A percentile compares a stretch with the other conserved stretches of the same genome.
phyloP scores from a whole-genome alignment of 192 early-diverging fungal genomes.

The Coemansia sp. region DNA sequence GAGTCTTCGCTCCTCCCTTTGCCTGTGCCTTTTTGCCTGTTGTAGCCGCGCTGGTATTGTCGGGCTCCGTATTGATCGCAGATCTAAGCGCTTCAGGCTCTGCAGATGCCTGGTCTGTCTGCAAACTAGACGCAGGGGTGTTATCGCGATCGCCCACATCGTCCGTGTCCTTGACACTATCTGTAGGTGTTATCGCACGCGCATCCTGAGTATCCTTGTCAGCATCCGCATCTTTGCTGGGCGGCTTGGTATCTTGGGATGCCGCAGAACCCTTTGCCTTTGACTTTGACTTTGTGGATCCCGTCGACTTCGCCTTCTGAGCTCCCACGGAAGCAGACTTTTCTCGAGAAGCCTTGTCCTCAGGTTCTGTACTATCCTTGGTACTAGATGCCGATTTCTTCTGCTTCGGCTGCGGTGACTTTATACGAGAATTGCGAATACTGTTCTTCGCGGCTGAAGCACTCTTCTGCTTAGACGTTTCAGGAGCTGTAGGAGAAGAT shows the following conservation, averaged over 20 bases:
- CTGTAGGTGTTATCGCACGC: neutral
- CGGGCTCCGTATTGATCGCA: neutral
- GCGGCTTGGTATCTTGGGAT: neutral
- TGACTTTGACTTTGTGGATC: neutral
- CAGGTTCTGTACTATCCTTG: conserved; percentile 25
- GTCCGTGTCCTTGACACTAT: neutral
- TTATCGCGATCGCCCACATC: neutral
- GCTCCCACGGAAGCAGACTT: neutral
- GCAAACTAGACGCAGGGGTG: neutral
- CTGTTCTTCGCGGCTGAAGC: conserved; percentile 37
- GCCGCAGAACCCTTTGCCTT: conserved; percentile 4
- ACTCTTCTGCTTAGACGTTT: conserved; percentile 14
- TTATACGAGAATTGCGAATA: conserved; percentile 44
- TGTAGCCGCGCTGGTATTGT: neutral
- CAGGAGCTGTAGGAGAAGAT: conserved; percentile 1
- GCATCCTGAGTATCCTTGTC: neutral
- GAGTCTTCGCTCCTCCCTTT: conserved; percentile 20
- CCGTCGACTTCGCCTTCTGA: neutral
- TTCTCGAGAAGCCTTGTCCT: neutral
- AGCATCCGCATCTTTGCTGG: neutral
- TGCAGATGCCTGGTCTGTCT: neutral
- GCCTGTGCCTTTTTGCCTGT: conserved; percentile 21
- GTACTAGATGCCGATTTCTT: conserved; percentile 10
- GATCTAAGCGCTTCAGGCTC: neutral
- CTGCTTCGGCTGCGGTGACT: conserved; percentile 48